Conservation (phyloP, 1,139 yeast species). For the Debaryomyces subglobosus region DNA sequence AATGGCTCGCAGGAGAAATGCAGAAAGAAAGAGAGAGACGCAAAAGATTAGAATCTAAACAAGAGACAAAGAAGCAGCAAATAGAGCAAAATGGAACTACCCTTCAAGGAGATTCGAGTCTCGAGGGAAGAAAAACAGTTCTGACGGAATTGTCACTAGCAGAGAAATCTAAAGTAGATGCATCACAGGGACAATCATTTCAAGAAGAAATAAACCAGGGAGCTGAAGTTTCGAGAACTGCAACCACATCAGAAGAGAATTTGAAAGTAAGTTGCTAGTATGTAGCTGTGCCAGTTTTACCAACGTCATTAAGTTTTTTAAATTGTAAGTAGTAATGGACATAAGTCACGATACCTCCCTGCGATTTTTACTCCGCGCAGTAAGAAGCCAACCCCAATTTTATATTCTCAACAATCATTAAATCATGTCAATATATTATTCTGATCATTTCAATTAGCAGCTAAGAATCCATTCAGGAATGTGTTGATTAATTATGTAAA, state of each 20-base stretch:
- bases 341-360: neutral
- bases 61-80: neutral
- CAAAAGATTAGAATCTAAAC: neutral
- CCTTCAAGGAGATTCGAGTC: neutral
- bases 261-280: neutral
- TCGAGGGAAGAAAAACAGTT: neutral
- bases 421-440: too few relatives aligned
- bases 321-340: neutral
- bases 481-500: too few relatives aligned
- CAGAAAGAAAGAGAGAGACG: conserved; percentile 9
- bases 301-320: neutral
- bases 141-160: neutral
- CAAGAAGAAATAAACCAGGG: neutral
- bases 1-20: conserved; percentile 65
- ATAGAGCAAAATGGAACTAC: neutral
- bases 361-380: neutral
- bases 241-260: neutral
- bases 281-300: neutral
- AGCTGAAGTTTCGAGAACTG: neutral
- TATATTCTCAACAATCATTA: too few relatives aligned
- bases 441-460: too few relatives aligned
- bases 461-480: too few relatives aligned
- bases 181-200: neutral
- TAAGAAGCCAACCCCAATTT: neutral
- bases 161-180: neutral